These are phyloP conservation scores for Conringia planisiliqua DNA, from an alignment of 345 rosid genomes.

Conservation along the genomic window DNA sequence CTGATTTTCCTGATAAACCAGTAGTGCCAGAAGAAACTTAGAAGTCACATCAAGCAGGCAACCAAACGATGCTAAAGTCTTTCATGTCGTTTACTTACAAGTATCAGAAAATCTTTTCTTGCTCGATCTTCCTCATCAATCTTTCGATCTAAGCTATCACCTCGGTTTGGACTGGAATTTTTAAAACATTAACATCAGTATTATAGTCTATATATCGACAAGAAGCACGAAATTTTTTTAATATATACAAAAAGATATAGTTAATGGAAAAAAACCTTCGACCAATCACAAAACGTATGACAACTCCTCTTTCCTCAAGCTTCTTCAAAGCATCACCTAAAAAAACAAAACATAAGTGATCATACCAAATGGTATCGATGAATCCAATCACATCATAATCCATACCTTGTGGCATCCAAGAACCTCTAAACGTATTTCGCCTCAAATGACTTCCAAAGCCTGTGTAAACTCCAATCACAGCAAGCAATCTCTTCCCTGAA, in stretches of 20 bases:
- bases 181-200: constrained; percentile 20
- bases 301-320: constrained; percentile 89
- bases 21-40: not conserved
- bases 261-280: constrained; percentile 61
- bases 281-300: constrained; percentile 91
- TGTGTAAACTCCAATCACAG: constrained; percentile 91
- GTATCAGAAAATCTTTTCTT: constrained; percentile 80
- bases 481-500: constrained; percentile 62
- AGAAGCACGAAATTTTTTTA: not conserved
- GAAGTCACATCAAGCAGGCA: constrained; percentile 8
- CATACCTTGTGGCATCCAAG: constrained; percentile 95
- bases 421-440: constrained; percentile 74
- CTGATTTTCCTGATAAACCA: constrained; percentile 66
- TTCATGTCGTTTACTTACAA: constrained; percentile 47
- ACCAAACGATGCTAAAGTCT: not conserved
- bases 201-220: not conserved
- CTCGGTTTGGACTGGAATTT: constrained; percentile 76
- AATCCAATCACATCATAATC: constrained; percentile 4
- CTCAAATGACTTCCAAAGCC: constrained; percentile 86
- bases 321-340: constrained; percentile 73
- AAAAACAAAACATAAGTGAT: not conserved
- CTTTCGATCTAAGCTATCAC: constrained; percentile 90
- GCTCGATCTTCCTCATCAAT: constrained; percentile 65
- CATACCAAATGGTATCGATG: not conserved
- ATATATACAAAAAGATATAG: not conserved